A percentile compares a stretch with the other conserved stretches of the same genome.
Conservation (phyloP, 169 alveolate genomes). For the Plasmodium vivax region DNA sequence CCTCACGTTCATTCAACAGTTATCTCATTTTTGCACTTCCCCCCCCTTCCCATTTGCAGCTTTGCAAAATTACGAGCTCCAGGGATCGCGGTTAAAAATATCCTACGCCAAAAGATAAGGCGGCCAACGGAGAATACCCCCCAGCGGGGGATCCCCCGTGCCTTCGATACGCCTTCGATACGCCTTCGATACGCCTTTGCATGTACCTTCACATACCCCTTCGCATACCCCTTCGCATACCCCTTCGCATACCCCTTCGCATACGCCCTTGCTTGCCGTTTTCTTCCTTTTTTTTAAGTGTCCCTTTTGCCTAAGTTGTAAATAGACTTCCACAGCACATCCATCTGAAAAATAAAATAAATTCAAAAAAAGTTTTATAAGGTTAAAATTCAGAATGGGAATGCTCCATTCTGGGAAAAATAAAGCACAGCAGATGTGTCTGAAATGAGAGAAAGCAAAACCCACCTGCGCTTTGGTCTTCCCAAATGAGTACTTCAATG, state of each 20-base stretch:
- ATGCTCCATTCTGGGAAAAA: background rate
- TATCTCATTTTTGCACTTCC: background rate
- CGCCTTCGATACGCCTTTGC: background rate
- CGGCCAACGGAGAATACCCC: background rate
- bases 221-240: background rate
- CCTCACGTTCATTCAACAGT: background rate
- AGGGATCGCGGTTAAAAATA: conserved; percentile 60
- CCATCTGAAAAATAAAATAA: conserved; percentile 35
- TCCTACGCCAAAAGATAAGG: conserved; percentile 69
- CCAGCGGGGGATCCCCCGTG: background rate
- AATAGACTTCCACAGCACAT: conserved; percentile 73
- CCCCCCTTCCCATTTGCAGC: conserved; percentile 25
- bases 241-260: background rate
- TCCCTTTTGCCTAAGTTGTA: conserved; percentile 38
- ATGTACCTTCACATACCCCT: background rate
- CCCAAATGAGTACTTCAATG: conserved; percentile 60
- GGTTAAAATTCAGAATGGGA: background rate
- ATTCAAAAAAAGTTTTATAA: conserved; percentile 17
- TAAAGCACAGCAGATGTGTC: background rate
- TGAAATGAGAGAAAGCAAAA: background rate
- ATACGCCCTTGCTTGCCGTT: background rate
- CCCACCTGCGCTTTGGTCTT: conserved; percentile 60
- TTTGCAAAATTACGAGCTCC: conserved; percentile 73
- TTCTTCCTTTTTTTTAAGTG: conserved; percentile 11
- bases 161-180: background rate